phyloP scores from a whole-genome alignment of 1,284 basidiomycete genomes.

The Peniophora sp. region DNA sequence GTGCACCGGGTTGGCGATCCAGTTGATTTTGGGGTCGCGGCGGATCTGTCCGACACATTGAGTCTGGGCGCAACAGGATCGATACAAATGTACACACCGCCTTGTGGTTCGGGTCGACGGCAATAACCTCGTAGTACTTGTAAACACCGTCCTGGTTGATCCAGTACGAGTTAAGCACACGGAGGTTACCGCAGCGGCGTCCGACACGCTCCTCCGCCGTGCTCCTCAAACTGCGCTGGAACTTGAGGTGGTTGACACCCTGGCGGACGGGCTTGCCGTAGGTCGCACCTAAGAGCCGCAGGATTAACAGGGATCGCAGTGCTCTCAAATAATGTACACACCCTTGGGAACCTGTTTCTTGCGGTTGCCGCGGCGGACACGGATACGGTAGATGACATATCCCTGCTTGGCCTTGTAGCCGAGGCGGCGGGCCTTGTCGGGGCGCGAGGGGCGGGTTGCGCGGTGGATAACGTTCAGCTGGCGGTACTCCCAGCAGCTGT shows the following conservation, averaged over 20 bases:
- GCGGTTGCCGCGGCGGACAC: slow-evolving; percentile 97
- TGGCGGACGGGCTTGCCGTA: slow-evolving; percentile 99
- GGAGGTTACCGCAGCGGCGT: slow-evolving; percentile 90
- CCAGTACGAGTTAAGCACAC: slow-evolving; percentile 99
- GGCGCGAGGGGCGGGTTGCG: slow-evolving; percentile 94
- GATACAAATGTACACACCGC: slow-evolving; percentile 50
- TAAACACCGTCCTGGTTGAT: slow-evolving; percentile 99
- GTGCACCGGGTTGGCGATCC: slow-evolving; percentile 98
- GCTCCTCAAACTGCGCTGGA: slow-evolving; percentile 88
- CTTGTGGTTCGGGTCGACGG: slow-evolving; percentile 92
- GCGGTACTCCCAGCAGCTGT: slow-evolving; percentile 97
- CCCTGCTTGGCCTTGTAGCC: slow-evolving; percentile 99
- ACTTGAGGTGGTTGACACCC: slow-evolving; percentile 99
- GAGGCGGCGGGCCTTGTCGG: slow-evolving; percentile 97
- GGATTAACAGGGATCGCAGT: neutral
- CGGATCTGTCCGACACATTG: slow-evolving; percentile 55
- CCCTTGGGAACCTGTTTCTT: slow-evolving; percentile 99
- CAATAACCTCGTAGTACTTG: slow-evolving; percentile 99
- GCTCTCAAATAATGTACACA: slow-evolving; percentile 21
- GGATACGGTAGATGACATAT: slow-evolving; percentile 96
- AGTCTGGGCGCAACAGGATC: neutral
- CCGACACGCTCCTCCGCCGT: slow-evolving; percentile 99
- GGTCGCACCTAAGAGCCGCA: slow-evolving; percentile 66
- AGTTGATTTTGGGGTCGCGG: slow-evolving; percentile 96
- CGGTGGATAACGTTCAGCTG: slow-evolving; percentile 98